These are phyloP conservation scores for Ramalina peruviana DNA, from an alignment of 495 filamentous ascomycete species.

Conservation along the genomic window DNA sequence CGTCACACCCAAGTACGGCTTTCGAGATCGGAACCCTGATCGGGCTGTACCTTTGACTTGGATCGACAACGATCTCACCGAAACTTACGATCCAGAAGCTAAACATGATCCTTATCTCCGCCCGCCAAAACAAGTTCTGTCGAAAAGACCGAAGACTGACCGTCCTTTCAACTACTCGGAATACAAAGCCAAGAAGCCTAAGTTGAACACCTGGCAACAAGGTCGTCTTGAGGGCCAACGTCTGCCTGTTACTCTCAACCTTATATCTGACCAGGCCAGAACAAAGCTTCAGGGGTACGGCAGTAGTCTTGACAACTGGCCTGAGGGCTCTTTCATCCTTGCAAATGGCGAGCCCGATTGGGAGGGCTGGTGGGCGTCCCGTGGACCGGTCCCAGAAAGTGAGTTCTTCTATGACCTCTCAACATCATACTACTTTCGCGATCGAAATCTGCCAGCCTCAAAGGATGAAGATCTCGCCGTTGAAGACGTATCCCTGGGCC, in stretches of 20 bases:
- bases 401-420: neutral
- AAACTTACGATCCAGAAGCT: constrained; percentile 9
- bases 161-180: neutral
- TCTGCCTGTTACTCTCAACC: constrained; percentile 7
- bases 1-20: constrained; percentile 4
- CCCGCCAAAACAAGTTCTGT: neutral
- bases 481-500: constrained; percentile 11
- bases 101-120: neutral
- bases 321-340: neutral
- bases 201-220: constrained; percentile 8
- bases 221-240: constrained; percentile 7
- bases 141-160: neutral
- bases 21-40: constrained; percentile 8
- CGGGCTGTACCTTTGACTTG: neutral
- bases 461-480: neutral
- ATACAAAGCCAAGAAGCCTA: constrained; percentile 1
- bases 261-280: constrained; percentile 1
- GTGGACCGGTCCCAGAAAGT: neutral
- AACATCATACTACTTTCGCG: neutral
- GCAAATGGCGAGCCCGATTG: neutral
- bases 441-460: neutral
- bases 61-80: constrained; percentile 13
- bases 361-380: constrained; percentile 1
- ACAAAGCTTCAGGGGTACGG: constrained; percentile 2
- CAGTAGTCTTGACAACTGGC: constrained; percentile 9